Evolutionary conservation across 2,329 filamentous ascomycete species (phyloP).

Genomic region (Pyricularia sp.): DNA sequence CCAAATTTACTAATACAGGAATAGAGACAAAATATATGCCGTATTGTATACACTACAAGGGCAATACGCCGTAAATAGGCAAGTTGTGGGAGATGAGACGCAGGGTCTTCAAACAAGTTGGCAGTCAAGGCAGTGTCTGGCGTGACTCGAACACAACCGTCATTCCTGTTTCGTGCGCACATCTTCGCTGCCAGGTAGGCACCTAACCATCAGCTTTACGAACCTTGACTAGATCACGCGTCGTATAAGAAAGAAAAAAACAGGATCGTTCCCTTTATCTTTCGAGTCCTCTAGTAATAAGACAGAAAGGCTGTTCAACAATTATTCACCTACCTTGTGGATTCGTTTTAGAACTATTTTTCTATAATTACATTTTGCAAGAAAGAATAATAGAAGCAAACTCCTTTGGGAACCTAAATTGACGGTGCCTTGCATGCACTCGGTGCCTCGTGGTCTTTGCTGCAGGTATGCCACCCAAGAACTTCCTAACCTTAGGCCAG

Average conservation of each 20-base stretch:
- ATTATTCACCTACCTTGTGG: neutral
- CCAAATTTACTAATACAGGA: neutral
- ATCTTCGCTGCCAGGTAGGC: neutral
- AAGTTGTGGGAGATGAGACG: neutral
- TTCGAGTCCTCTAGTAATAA: too few relatives aligned
- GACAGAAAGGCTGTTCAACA: neutral
- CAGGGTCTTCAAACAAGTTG: constrained; percentile 1
- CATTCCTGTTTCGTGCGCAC: neutral
- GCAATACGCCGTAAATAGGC: neutral
- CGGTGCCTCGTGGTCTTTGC: neutral
- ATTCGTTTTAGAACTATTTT: neutral
- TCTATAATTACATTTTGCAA: neutral
- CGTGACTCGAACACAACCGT: neutral
- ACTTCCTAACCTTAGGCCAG: neutral
- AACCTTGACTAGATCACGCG: neutral
- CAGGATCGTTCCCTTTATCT: neutral
- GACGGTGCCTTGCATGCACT: neutral
- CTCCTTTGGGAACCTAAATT: neutral
- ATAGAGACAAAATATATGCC: neutral
- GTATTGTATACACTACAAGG: neutral
- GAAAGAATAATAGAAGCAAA: neutral
- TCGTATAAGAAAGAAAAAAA: neutral
- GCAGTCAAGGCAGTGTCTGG: neutral
- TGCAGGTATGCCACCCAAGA: neutral
- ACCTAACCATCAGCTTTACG: neutral